Base-by-base conservation (phyloP, 768 basidiomycete species). In the Serendipita indica region DNA sequence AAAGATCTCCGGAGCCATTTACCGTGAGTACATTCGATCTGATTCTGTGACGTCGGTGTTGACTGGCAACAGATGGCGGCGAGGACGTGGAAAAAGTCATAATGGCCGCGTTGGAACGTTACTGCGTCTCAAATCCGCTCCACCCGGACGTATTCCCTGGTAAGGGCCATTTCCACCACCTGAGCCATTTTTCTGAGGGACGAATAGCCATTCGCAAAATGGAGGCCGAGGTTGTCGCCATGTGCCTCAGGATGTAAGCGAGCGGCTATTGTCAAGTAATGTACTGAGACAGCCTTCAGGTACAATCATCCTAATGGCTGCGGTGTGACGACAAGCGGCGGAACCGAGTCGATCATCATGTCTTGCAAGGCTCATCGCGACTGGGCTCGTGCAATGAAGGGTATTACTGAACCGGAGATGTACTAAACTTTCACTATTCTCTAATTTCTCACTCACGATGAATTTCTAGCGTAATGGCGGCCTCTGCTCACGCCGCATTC, bases 301-400 rank as follows among this genome's bases (percentile, higher is more conserved):
- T 97, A 86, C 73, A 83, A 89, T 66, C 83, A 84, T 62, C 86
- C 90, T 1, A 72, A 78, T 52, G 90, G 90, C 14, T 89, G 90
- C 10, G 94, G 94, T 12, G 83, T 83, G 3, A 97, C 93, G 70
- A 99, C 94, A 1, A 86, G 86, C 0, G 94, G 94, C 13, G 94
- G 94, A 3, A 99, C 94, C 0, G 94, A 99, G 68, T 89, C 86
- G 20, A 97, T 98, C 64, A 74, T 99, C 52, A 92, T 97, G 91
- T 83, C 91, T 1, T 77, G 90, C 63, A 97, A 97, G 74, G 87
- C 92, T 0, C 83, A 99, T 67, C 79, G 91, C 13, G 92, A 97
- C 63, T 96, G 93, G 89, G 94, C 89, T 3, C 73, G 77, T 43
- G 77, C 74, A 1, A 82, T 83, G 37, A 93, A 91, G 68, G 89